phyloP scores from a whole-genome alignment of 495 filamentous ascomycete genomes.

The Evernia prunastri region DNA sequence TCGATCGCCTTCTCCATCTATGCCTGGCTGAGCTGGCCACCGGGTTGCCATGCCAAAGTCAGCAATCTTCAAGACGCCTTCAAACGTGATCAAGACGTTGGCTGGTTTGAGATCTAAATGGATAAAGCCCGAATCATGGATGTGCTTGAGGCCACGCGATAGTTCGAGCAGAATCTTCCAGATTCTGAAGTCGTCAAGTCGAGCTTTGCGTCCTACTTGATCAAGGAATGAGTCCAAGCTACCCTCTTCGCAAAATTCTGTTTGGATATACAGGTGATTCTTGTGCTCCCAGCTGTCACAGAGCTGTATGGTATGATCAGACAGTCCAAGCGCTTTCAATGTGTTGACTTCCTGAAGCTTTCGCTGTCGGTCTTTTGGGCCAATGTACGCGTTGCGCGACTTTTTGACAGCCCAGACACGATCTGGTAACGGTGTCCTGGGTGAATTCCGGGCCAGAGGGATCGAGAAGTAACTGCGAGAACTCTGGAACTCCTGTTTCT shows the following conservation, averaged over 20 bases:
- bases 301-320: conserved; percentile 77
- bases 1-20: conserved; percentile 90
- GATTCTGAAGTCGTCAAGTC: conserved; percentile 92
- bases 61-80: conserved; percentile 87
- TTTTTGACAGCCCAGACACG: conserved; percentile 91
- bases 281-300: conserved; percentile 80
- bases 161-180: conserved; percentile 94
- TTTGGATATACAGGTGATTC: conserved; percentile 86
- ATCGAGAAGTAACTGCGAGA: conserved; percentile 43
- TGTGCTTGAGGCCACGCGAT: conserved; percentile 71
- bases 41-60: conserved; percentile 90
- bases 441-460: conserved; percentile 33
- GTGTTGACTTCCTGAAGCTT: conserved; percentile 76
- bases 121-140: conserved; percentile 82
- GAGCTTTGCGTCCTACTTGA: conserved; percentile 69
- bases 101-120: conserved; percentile 95
- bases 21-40: conserved; percentile 65
- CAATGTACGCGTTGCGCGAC: conserved; percentile 67
- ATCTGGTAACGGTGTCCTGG: conserved; percentile 40
- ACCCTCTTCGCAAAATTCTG: conserved; percentile 90
- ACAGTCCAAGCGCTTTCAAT: conserved; percentile 60
- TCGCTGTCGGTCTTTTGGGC: conserved; percentile 64
- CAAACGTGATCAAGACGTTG: conserved; percentile 84
- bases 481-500: conserved; percentile 38
- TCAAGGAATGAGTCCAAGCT: conserved; percentile 77